Evolutionary conservation across 345 rosid genomes (phyloP), one percentile per base, ranked within the genome.

Genomic region (Eucalyptus cloeziana): DNA sequence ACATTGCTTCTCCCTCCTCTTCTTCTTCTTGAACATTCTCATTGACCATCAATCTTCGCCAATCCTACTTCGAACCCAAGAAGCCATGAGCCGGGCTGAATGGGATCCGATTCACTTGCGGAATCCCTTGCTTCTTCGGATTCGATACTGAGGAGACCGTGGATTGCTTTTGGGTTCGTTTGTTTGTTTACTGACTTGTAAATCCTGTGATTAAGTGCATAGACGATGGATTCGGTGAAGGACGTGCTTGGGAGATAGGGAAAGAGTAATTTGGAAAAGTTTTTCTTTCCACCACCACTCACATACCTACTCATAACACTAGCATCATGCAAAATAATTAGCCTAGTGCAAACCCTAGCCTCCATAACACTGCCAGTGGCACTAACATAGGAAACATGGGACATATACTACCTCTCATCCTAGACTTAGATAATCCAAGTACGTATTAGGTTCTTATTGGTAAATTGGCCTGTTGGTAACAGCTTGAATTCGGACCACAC

Each of bases 201-300:
- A 79, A 49, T 43, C 51, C 8, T 88, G 54, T 51, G 51, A 49
- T 51, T 50, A 17, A 79, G 88, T 56, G 91, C 90, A 97, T 99
- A 95, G 91, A 98, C 90, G 93, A 91, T 96, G 93, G 99, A 95
- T 11, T 45, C 96, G 3, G 95, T 98, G 93, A 97, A 94, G 95
- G 99, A 93, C 80, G 94, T 92, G 91, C 91, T 97, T 3, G 95
- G 97, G 31, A 96, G 91, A 89, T 98, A 96, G 96, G 97, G 97
- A 60, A 97, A 98, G 91, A 97, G 93, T 51, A 51, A 51, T 51
- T 51, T 17, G 22, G 9, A 17, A 51, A 51, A 51, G 22, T 7
- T 51, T 51, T 51, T 51, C 56, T 51, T 51, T 51, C 22, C 22
- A 51, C 22, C 9, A 51, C 22, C 56, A 17, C 22, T 51, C 22